phyloP scores from a whole-genome alignment of 1,284 basidiomycete species.

The Earliella scabrosa region DNA sequence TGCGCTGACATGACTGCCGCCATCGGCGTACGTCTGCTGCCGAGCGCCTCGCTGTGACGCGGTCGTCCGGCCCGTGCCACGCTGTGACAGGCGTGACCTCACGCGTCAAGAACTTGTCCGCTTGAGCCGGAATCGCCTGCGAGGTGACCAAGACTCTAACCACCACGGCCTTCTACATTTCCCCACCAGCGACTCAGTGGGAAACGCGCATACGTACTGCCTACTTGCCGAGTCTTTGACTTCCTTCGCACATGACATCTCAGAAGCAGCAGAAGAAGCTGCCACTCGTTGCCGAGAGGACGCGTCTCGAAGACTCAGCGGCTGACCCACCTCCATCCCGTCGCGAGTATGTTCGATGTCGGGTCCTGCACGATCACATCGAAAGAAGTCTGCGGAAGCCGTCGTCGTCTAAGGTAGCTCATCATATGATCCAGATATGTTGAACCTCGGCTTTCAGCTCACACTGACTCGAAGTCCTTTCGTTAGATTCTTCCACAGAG shows the following conservation, averaged over 20 bases:
- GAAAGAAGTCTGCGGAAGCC: not conserved
- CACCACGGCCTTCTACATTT: not conserved
- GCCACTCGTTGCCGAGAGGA: too few species aligned
- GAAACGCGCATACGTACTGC: too few species aligned
- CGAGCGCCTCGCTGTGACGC: not conserved
- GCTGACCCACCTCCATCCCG: not conserved
- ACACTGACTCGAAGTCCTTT: not conserved
- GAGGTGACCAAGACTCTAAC: not conserved
- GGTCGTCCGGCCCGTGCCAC: not conserved
- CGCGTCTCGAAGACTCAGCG: not conserved
- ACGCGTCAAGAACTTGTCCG: too few species aligned
- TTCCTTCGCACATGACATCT: too few species aligned
- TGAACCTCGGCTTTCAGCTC: not conserved
- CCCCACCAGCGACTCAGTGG: not conserved
- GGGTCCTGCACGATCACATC: not conserved
- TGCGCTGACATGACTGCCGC: not conserved
- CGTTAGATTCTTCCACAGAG: not conserved
- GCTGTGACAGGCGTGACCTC: not conserved
- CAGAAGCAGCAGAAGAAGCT: too few species aligned
- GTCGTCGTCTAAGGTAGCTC: not conserved
- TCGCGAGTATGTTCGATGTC: not conserved
- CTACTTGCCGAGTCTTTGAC: too few species aligned
- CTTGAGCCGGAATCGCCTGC: not conserved
- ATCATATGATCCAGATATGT: not conserved
- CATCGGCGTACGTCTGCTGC: not conserved